Base-by-base conservation (phyloP, 768 basidiomycete species). In the Hygrophorus russula region DNA sequence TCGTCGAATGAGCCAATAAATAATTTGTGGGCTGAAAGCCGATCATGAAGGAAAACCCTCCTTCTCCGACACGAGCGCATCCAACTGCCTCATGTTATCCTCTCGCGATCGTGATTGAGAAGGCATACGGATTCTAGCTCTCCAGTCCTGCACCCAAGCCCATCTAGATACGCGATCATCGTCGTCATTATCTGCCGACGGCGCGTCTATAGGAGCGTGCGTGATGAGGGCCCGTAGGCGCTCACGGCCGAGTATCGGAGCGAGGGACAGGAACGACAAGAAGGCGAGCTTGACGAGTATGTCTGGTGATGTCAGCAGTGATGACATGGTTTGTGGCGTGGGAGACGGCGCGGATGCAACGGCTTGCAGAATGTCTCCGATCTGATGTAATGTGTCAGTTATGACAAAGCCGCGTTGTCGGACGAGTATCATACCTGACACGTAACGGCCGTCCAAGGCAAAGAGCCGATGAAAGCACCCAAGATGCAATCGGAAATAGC, bases 381-480 rank as follows among this genome's bases (percentile, higher is more conserved):
- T 84, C 78, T 90, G 59, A 55, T 49, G 54, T 56, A 50, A 57
- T 42, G 3, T 30, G 40, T 14, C 13, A 5, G 35, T 18, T n/a
- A 39, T 20, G 42, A 49, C 40, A 28, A 30, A 45, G 14, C 49
- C 33, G 44, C 36, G 38, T 29, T 36, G 43, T 36, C 41, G 50
- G 45, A 35, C 38, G 40, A 47, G 42, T 41, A 28, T 35, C 46
- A 51, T 51, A 83, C 83, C 70, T 88, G 85, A 58, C 88, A 90
- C 50, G 89, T 91, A 44, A 92, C 89, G 20, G 88, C 86, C 41
- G 89, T 91, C 88, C 88, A 91, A 0, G 88, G 88, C 36, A 91
- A 59, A 42, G 77, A 74, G 1, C 88, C 88, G 44, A 91, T 87
- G 64, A 91, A 89, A 5, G 80, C 72, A 30, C 86, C 88, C 39